A percentile compares a stretch with the other conserved stretches of the same genome.
These are phyloP conservation scores for Neofusicoccum sp. DNA, from an alignment of 2,329 filamentous ascomycete genomes.

Conservation along the genomic window DNA sequence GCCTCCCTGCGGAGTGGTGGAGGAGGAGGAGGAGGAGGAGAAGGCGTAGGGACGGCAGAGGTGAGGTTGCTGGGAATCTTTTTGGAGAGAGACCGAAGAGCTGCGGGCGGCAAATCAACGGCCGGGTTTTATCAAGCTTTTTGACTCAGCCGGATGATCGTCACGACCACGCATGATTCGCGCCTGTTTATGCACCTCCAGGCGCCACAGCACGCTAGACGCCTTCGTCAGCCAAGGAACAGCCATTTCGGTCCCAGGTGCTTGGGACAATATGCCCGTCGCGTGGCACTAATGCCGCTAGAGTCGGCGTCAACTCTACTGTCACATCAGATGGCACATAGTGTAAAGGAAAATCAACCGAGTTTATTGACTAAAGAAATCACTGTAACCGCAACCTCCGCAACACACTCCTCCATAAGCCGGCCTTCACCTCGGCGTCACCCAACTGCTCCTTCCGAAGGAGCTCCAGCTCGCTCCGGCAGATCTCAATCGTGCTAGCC, in stretches of 20 bases:
- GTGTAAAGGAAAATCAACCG: background rate
- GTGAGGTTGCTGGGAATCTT: background rate
- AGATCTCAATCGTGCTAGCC: background rate
- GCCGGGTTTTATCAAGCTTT: slow-evolving; percentile 3
- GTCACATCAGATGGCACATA: background rate
- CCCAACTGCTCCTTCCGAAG: background rate
- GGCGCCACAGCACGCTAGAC: background rate
- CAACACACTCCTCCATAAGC: background rate
- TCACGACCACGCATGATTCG: background rate
- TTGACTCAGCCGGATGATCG: slow-evolving; percentile 2
- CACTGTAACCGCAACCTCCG: background rate
- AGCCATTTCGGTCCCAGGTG: background rate
- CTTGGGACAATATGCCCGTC: background rate
- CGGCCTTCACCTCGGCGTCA: background rate
- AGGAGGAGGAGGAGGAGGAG: no score
- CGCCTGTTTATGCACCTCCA: background rate
- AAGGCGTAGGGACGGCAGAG: background rate
- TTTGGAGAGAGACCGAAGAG: background rate
- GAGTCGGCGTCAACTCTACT: no score
- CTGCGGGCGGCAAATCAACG: slow-evolving; percentile 10
- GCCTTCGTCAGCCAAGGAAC: background rate
- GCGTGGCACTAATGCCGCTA: background rate
- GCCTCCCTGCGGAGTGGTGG: no score
- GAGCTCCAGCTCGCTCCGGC: background rate
- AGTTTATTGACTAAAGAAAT: slow-evolving; percentile 7